Evolutionary conservation across 305 asterid species (phyloP), one percentile per base, ranked within the genome.

Genomic region (Striga hermonthica): DNA sequence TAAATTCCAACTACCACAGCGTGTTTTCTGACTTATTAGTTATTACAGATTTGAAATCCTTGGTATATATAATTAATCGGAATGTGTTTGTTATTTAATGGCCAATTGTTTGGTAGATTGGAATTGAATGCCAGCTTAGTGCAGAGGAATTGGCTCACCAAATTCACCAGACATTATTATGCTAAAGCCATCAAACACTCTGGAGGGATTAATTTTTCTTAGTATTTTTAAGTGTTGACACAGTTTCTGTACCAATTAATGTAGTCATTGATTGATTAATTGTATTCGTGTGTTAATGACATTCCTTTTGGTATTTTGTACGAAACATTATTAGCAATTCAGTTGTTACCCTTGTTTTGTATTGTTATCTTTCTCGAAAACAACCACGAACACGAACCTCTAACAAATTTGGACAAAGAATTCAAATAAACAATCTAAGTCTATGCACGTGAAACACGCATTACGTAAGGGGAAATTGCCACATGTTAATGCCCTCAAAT

Each of bases 71-170:
- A 60, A 28, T 52, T 40, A 64, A 40, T 59, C 36, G 31, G 65
- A 22, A 52, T 58, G 62, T 11, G 12, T 57, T 10, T 74, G 34
- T 41, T 22, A 15, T 39, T 41, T 8, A 74, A 14, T 62, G 60
- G 7, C 15, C 31, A n/a, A n/a, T 65, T 71, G 41, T 70, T 69
- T 65, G 70, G 63, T 66, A 91, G 98, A 83, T 92, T 61, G 97
- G 97, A 65, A 92, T 92, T 70, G 96, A 92, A 70, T 92, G 98
- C 89, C 90, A 87, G 70, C 91, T 92, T 3, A 92, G 98, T 67
- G 98, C 97, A 0, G 95, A 92, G 56, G 98, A 92, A 45, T 75
- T 92, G 76, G 98, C 97, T 34, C 86, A 86, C 22, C 91, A 84
- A 67, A 83, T 92, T 76, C 98, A 87, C 80, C 88, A 79, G 70